These are phyloP conservation scores for Tuber brumale DNA, from an alignment of 495 filamentous ascomycete genomes.

Conservation along the genomic window DNA sequence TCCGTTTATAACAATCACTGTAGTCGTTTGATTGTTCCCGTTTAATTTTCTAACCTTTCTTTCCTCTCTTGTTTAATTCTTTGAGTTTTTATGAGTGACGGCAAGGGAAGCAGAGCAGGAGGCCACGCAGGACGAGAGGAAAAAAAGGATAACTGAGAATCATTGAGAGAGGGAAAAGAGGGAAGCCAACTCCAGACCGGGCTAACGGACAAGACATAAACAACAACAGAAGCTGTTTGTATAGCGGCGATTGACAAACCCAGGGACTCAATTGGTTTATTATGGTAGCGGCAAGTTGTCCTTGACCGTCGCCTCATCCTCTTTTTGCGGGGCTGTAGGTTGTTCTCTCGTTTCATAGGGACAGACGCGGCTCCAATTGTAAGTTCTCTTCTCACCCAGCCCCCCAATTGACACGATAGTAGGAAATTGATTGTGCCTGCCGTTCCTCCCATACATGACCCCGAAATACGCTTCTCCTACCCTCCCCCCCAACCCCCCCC, in stretches of 20 bases:
- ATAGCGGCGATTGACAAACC: slow-evolving; percentile 10
- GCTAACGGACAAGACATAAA: neutral
- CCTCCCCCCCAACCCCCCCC: slow-evolving; percentile 22
- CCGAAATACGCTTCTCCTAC: slow-evolving; percentile 4
- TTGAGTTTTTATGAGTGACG: slow-evolving; percentile 6
- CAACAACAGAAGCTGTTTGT: slow-evolving; percentile 1
- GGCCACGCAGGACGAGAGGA: neutral
- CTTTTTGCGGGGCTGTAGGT: slow-evolving; percentile 17
- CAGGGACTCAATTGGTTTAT: slow-evolving; percentile 24
- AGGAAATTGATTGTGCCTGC: slow-evolving; percentile 27
- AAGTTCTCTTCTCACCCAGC: slow-evolving; percentile 3
- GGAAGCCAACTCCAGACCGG: neutral
- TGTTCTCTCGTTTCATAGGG: slow-evolving; percentile 27
- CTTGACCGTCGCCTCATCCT: slow-evolving; percentile 14
- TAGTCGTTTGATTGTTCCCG: slow-evolving; percentile 4
- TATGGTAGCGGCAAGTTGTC: slow-evolving; percentile 21
- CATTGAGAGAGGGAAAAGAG: neutral
- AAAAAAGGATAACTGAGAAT: neutral
- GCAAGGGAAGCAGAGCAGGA: neutral
- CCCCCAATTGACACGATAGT: slow-evolving; percentile 11
- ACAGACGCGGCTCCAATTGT: slow-evolving; percentile 10
- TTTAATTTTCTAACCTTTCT: slow-evolving; percentile 3
- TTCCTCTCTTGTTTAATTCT: slow-evolving; percentile 10
- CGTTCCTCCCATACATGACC: slow-evolving; percentile 11
- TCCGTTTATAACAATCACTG: slow-evolving; percentile 2